Conservation (phyloP, 306 rosid genomes). For the Trichosanthes cucumerina region DNA sequence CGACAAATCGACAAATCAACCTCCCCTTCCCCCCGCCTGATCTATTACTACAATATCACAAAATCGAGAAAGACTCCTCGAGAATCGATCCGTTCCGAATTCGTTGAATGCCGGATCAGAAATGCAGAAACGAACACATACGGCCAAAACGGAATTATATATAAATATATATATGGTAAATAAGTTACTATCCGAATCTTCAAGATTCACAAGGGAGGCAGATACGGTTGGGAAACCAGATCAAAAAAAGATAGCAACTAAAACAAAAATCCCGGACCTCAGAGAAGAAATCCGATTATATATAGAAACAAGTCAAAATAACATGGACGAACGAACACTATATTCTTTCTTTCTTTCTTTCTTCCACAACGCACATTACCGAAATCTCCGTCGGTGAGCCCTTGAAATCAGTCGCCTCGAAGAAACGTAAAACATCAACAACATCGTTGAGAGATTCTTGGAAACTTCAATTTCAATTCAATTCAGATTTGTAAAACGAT, state of each 20-base stretch:
- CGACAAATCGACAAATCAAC: neutral
- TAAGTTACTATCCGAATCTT: neutral
- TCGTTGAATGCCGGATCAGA: neutral
- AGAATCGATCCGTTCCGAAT: neutral
- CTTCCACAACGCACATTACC: conserved; percentile 1
- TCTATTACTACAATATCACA: neutral
- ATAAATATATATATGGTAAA: neutral
- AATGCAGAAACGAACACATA: neutral
- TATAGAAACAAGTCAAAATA: neutral
- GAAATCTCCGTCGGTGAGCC: neutral
- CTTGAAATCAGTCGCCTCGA: neutral
- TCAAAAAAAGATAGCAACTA: conserved; percentile 5
- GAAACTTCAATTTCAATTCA: neutral
- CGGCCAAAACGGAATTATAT: neutral
- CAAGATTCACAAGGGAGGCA: neutral
- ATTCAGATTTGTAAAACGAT: neutral
- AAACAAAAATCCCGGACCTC: neutral
- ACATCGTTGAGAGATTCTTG: neutral
- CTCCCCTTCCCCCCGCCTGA: neutral
- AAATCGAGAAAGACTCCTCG: neutral
- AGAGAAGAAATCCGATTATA: neutral
- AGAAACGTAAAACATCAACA: neutral
- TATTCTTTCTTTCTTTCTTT: neutral
- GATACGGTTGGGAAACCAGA: neutral
- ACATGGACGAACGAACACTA: neutral